phyloP scores from a whole-genome alignment of 768 basidiomycete species.

The Panaeolus cyanescens region DNA sequence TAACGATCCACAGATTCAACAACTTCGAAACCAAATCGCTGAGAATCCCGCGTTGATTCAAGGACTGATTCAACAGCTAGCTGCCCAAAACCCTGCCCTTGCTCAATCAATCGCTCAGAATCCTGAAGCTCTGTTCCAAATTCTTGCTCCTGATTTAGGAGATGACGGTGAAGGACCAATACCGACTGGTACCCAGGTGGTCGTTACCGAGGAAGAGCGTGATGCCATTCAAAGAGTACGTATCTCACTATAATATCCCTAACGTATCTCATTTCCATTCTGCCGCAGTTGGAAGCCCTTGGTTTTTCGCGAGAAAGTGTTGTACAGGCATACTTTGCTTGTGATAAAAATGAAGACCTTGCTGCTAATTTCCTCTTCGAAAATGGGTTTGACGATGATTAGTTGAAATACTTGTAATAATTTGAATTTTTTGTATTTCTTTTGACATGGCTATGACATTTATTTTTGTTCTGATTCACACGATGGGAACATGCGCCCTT shows the following conservation, averaged over 20 bases:
- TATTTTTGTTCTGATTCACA: too few relatives aligned
- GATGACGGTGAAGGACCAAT: constrained; percentile 41
- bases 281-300: constrained; percentile 74
- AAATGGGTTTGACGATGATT: constrained; percentile 49
- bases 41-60: constrained; percentile 82
- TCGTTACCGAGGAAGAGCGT: constrained; percentile 86
- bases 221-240: constrained; percentile 89
- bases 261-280: constrained; percentile 7
- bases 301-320: constrained; percentile 84
- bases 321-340: constrained; percentile 91
- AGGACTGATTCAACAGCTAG: constrained; percentile 82
- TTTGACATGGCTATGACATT: too few relatives aligned
- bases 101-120: constrained; percentile 69
- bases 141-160: constrained; percentile 54
- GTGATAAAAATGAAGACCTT: constrained; percentile 95
- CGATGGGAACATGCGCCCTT: too few relatives aligned
- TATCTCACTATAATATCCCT: constrained; percentile 11
- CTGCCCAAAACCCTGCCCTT: constrained; percentile 70
- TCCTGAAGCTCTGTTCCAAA: constrained; percentile 66
- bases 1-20: constrained; percentile 65
- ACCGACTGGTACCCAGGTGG: constrained; percentile 57
- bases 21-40: constrained; percentile 69
- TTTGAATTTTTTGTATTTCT: background rate
- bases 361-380: constrained; percentile 96
- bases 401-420: background rate